Conservation (phyloP, 1,284 basidiomycete genomes). For the Sanguinoderma infundibulare region DNA sequence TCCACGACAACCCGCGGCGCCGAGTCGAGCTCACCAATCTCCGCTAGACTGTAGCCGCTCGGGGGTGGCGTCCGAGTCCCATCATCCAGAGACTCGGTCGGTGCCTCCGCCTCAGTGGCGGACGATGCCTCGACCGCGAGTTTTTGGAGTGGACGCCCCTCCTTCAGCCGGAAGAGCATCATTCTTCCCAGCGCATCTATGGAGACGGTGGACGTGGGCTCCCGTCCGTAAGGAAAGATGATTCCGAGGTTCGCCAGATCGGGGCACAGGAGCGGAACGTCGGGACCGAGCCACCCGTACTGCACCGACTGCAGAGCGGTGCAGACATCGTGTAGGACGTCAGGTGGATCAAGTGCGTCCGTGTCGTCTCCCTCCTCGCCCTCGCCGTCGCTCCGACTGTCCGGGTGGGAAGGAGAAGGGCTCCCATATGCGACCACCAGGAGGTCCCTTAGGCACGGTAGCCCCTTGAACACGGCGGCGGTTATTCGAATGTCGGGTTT, state of each 20-base stretch:
- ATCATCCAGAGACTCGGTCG: too few species aligned
- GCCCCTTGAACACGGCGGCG: not conserved
- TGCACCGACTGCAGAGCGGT: not conserved
- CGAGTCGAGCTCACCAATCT: not conserved
- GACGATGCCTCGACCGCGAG: not conserved
- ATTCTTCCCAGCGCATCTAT: not conserved
- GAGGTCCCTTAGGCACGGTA: not conserved
- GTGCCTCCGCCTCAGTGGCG: too few species aligned
- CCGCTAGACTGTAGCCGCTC: not conserved
- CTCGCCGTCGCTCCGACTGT: not conserved
- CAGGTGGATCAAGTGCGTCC: not conserved
- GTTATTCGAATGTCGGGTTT: not conserved
- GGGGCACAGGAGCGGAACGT: not conserved
- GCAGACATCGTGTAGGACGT: not conserved
- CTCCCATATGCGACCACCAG: not conserved
- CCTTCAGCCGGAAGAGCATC: not conserved
- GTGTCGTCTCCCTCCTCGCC: not conserved
- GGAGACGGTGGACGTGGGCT: not conserved
- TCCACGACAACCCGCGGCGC: not conserved
- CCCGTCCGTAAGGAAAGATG: not conserved
- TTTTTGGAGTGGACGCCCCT: not conserved
- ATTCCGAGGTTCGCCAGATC: not conserved
- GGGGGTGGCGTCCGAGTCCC: not conserved
- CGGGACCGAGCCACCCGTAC: not conserved
- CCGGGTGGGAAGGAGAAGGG: not conserved